Evolutionary conservation across 768 basidiomycete genomes (phyloP).

Genomic region (Chiua virens): DNA sequence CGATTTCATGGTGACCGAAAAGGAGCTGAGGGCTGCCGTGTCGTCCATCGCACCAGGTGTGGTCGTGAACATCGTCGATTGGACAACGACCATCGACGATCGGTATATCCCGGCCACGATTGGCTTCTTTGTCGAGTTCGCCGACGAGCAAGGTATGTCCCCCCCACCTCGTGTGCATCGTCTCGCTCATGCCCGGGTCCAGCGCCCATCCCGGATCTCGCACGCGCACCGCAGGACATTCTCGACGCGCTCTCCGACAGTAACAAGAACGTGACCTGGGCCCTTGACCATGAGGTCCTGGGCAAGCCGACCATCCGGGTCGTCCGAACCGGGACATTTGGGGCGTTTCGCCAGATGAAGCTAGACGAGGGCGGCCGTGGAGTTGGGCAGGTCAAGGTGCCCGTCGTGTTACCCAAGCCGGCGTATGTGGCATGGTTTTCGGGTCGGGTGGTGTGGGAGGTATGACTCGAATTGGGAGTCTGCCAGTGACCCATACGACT

Average conservation of each 20-base stretch:
- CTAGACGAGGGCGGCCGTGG: conserved; percentile 5
- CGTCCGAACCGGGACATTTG: conserved; percentile 21
- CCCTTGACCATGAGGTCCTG: background rate
- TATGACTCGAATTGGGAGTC: conserved; percentile 3
- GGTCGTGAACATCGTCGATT: conserved; percentile 6
- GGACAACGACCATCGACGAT: conserved; percentile 14
- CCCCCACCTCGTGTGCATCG: background rate
- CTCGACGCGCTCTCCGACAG: conserved; percentile 7
- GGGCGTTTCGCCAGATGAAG: conserved; percentile 19
- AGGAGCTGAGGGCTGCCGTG: conserved; percentile 8
- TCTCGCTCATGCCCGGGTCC: background rate
- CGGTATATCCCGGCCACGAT: conserved; percentile 5
- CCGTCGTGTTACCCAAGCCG: conserved; percentile 17
- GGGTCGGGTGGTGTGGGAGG: conserved; percentile 15
- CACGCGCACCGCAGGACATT: background rate
- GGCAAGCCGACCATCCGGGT: conserved; percentile 23
- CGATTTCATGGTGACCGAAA: conserved; percentile 12
- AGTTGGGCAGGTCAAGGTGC: conserved; percentile 21
- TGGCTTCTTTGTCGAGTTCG: conserved; percentile 18
- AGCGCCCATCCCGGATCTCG: background rate
- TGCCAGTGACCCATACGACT: too few species aligned
- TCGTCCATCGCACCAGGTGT: background rate
- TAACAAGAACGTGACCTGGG: background rate
- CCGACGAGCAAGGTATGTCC: background rate
- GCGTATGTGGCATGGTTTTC: conserved; percentile 11